These are phyloP conservation scores for Kitagawia praeruptora DNA, from an alignment of 129 eudicot species.

Conservation along the genomic window DNA sequence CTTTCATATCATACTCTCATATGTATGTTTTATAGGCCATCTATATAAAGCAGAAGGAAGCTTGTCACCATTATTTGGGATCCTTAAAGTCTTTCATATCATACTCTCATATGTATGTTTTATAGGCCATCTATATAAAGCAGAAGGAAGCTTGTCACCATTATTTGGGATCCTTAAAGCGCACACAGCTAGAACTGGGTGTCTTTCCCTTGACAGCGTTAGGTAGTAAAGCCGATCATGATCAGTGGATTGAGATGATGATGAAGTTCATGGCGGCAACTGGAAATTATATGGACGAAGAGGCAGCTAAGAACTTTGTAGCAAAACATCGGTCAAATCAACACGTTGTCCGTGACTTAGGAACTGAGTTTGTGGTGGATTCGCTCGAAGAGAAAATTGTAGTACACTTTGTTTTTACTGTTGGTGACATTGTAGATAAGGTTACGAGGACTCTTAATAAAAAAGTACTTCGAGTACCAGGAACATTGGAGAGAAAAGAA, in stretches of 20 bases:
- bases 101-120: background rate
- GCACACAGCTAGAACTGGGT: background rate
- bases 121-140: constrained; percentile 4
- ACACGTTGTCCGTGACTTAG: constrained; percentile 15
- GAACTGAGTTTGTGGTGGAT: constrained; percentile 15
- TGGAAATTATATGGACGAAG: background rate
- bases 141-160: background rate
- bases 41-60: background rate
- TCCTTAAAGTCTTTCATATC: background rate
- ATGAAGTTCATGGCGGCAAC: background rate
- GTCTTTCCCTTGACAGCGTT: background rate
- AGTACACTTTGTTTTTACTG: constrained; percentile 45
- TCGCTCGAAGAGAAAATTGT: constrained; percentile 15
- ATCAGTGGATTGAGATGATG: background rate
- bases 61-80: background rate
- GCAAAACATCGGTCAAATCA: background rate
- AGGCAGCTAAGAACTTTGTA: background rate
- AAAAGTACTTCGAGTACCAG: constrained; percentile 75
- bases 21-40: background rate
- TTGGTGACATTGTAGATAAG: constrained; percentile 39
- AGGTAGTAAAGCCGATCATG: background rate
- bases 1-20: background rate
- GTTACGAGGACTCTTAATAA: constrained; percentile 18
- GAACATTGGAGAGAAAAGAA: constrained; percentile 48
- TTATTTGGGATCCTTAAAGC: background rate